Evolutionary conservation across 257 asterid species (phyloP), one percentile per base, ranked within the genome.

Genomic region (Rauvolfia tetraphylla): DNA sequence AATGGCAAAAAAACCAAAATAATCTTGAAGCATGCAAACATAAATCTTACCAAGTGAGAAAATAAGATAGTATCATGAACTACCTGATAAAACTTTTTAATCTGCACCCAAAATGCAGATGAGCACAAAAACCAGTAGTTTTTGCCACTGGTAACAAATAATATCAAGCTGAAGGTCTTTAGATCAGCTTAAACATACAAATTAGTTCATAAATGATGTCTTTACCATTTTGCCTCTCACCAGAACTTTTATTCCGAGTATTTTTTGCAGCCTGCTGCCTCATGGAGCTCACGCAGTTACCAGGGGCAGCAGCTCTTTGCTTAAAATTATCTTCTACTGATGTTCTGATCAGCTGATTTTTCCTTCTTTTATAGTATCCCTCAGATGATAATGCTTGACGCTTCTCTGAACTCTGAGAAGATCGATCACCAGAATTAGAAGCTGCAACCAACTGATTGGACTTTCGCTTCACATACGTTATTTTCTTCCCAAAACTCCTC

Each of bases 361-460:
- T 86, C 86, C 83, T 91, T 81, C 89, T 89, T 89, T 93, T 95
- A 82, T 83, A 90, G 88, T 93, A 93, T 72, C 91, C 91, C 82
- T 84, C 91, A 58, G 97, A 87, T 44, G 82, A 80, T 68, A 87
- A 80, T 27, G 84, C 63, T 72, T 77, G 87, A 72, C 75, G 58
- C 73, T 81, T 84, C 80, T 87, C 92, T 78, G 59, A 73, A 79
- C 73, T 76, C 51, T 39, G 62, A 44, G 18, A 53, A 46, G 86
- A 59, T 49, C 34, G 59, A 72, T 84, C 89, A 36, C 76, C 78
- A 75, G 89, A 71, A 80, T 73, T 81, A 31, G 95, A 78, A 82
- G 94, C 82, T 58, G 97, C 97, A 82, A 93, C 89, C 88, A 95
- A 84, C 82, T 91, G 98, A 85, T 93, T 83, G 33, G 90, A 88